Base-by-base conservation (phyloP, 1,284 basidiomycete species). In the Fistulinella cinereoalba region DNA sequence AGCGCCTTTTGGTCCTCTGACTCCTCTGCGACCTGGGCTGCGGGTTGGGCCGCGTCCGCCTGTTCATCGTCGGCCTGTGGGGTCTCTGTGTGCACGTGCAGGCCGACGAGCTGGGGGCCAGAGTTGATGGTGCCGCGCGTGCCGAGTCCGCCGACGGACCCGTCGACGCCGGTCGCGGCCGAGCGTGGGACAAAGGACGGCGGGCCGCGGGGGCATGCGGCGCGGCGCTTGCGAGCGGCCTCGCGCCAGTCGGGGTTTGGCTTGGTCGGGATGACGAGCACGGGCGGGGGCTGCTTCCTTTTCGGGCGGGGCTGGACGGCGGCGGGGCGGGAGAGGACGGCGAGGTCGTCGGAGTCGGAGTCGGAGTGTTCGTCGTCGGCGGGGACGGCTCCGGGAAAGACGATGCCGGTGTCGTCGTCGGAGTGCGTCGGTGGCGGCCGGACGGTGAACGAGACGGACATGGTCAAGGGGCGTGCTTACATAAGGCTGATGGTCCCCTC, bases 241-340 rank as follows among this genome's bases (percentile, higher is more conserved):
- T 84, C 84, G 37, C 89, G 74, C 93, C 94, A 97, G 63, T 97
- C 93, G 28, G 81, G 79, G 61, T 97, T 94, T 53, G 91, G 75
- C 34, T 88, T 72, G 0, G 90, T 73, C 4, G 91, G 84, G 41
- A 97, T 97, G 25, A 95, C 81, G 11, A 96, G 77, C n/a, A n/a
- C n/a, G n/a, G n/a, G n/a, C n/a, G n/a, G n/a, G n/a, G n/a, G n/a
- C n/a, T n/a, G n/a, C n/a, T n/a, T n/a, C n/a, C n/a, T n/a, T n/a
- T n/a, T n/a, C n/a, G n/a, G n/a, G n/a, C n/a, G n/a, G n/a, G n/a
- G n/a, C n/a, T n/a, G n/a, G n/a, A n/a, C n/a, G n/a, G n/a, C n/a
- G n/a, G n/a, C n/a, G n/a, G n/a, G n/a, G n/a, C n/a, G n/a, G n/a
- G n/a, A n/a, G n/a, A n/a, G n/a, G n/a, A n/a, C n/a, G n/a, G n/a